Conservation (phyloP, 768 basidiomycete species). For the Crassisporium funariophilum region DNA sequence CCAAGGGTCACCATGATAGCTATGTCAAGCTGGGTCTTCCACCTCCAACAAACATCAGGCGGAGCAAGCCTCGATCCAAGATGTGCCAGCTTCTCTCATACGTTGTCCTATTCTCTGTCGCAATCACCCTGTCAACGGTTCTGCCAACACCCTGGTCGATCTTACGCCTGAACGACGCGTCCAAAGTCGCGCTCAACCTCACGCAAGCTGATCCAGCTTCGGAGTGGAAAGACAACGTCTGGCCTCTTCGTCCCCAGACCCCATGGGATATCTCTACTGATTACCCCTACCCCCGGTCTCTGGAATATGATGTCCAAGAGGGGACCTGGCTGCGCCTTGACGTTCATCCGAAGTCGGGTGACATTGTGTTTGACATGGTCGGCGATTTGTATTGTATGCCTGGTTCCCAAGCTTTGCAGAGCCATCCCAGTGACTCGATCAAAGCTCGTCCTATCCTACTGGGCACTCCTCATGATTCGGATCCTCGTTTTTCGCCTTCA, state of each 20-base stretch:
- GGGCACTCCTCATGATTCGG: conserved; percentile 70
- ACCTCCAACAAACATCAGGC: too few relatives aligned
- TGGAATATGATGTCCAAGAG: conserved; percentile 70
- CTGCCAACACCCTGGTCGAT: conserved; percentile 38
- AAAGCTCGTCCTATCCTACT: conserved; percentile 60
- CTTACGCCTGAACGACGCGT: conserved; percentile 17
- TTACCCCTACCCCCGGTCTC: conserved; percentile 64
- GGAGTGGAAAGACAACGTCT: conserved; percentile 55
- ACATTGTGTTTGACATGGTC: conserved; percentile 74
- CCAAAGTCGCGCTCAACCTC: conserved; percentile 18
- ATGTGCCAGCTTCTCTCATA: conserved; percentile 13
- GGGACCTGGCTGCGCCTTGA: conserved; percentile 79
- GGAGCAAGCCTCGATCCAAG: conserved; percentile 1
- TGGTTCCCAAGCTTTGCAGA: conserved; percentile 30
- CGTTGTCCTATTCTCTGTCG: conserved; percentile 32
- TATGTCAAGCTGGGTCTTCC: too few relatives aligned
- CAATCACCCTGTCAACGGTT: conserved; percentile 34
- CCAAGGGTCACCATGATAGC: too few relatives aligned
- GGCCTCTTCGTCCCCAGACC: conserved; percentile 60
- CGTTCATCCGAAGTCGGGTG: conserved; percentile 68
- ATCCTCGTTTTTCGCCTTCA: conserved; percentile 72
- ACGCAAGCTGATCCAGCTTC: conserved; percentile 32
- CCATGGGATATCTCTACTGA: conserved; percentile 80
- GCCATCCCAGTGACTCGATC: conserved; percentile 20
- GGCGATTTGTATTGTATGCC: conserved; percentile 77